Evolutionary conservation across 495 filamentous ascomycete genomes (phyloP), one percentile per base, ranked within the genome.

Genomic region (Astrothelium macrocarpum): DNA sequence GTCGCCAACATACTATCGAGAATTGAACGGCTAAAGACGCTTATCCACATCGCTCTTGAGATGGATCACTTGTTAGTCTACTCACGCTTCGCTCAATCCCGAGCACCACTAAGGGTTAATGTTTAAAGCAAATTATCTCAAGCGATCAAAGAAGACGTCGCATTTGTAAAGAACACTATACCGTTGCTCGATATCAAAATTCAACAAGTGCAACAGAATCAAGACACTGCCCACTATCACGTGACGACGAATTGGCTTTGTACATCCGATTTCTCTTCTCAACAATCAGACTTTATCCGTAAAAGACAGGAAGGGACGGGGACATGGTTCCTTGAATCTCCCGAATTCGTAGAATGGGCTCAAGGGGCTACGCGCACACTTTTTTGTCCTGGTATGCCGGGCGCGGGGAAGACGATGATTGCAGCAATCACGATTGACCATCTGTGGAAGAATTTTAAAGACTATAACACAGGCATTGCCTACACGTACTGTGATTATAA

Each of bases 401-500:
- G 68, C 31, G 66, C 69, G 26, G 70, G 70, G 26, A 72, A 72
- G 62, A 72, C 70, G 0, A 62, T 72, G 25, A 64, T 69, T 23
- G 65, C 70, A 18, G 62, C 73, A 7, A 72, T 73, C 36, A 59
- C 67, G n/a, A 64, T 77, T 1, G 59, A 76, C 28, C 60, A 75
- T 42, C 67, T 77, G 1, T 2, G 26, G 3, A 60, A 65, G 32
- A 46, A 58, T 26, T 53, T 67, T 39, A 12, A 66, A 16, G 61
- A 62, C n/a, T 2, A 49, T 4, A 63, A 60, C n/a, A 49, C 74
- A 62, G 71, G 70, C 9, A 63, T 82, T 49, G 75, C 74, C 4
- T 78, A 75, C 59, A 11, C 79, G 53, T 82, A 74, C 62, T 80
- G 71, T 67, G 74, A 73, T 56, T 81, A 73, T 64, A 64, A 71